phyloP scores from a whole-genome alignment of 2,329 filamentous ascomycete species.

The Fusarium brevicatenulatum region DNA sequence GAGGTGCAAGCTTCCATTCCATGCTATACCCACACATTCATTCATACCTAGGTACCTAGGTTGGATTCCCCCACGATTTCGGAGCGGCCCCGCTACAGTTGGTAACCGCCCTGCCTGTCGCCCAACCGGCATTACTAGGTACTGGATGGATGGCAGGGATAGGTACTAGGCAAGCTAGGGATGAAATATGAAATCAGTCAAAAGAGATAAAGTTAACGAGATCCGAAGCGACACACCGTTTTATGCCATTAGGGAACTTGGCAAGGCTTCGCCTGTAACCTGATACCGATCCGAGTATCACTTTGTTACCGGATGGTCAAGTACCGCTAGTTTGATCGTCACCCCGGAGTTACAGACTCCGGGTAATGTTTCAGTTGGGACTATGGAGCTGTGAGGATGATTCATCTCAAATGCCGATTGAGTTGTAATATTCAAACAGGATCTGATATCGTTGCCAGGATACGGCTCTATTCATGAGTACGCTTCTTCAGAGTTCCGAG shows the following conservation, averaged over 20 bases:
- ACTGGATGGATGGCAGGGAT: neutral
- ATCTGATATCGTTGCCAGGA: neutral
- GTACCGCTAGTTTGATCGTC: constrained; percentile 35
- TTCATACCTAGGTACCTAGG: too few relatives aligned
- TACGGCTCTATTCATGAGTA: neutral
- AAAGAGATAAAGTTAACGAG: neutral
- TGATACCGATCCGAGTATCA: constrained; percentile 29
- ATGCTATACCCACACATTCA: neutral
- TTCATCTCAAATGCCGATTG: constrained; percentile 2
- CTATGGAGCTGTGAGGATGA: neutral
- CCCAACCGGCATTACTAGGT: neutral
- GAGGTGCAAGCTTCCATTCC: constrained; percentile 2
- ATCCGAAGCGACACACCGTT: neutral
- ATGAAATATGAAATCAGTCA: neutral
- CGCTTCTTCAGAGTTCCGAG: constrained; percentile 1
- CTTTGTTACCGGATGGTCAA: constrained; percentile 31
- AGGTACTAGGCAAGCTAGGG: neutral
- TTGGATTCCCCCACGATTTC: neutral
- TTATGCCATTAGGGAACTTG: neutral
- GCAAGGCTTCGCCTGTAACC: neutral
- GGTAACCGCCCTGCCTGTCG: neutral
- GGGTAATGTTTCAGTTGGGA: constrained; percentile 24
- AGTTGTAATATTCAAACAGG: neutral
- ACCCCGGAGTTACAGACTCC: constrained; percentile 19
- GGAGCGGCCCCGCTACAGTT: neutral